A percentile compares a stretch with the other conserved stretches of the same genome.
Conservation (phyloP, 176 grass and related monocot species). For the Melocanna baccifera region DNA sequence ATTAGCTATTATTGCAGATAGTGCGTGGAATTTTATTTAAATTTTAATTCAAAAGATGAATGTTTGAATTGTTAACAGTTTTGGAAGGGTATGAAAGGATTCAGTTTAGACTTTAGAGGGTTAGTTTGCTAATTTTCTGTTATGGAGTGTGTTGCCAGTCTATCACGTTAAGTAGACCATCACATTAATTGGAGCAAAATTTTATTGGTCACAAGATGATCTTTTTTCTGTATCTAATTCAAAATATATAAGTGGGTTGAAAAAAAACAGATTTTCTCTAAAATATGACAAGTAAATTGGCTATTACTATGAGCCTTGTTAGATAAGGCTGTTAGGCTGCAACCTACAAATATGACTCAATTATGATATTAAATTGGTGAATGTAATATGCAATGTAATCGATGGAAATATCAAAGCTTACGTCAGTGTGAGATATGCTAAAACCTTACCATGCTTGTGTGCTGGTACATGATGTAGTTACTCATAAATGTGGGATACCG, state of each 20-base stretch:
- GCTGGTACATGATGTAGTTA: neutral
- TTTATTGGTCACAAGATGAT: neutral
- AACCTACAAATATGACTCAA: too few relatives aligned
- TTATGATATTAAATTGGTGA: neutral
- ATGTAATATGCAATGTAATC: neutral
- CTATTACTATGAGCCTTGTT: neutral
- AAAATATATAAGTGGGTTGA: neutral
- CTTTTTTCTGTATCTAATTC: neutral
- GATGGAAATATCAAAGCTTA: neutral
- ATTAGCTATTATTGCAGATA: neutral
- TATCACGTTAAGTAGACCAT: neutral
- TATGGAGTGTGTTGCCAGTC: neutral
- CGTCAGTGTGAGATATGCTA: neutral
- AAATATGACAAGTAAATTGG: neutral
- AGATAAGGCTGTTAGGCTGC: neutral
- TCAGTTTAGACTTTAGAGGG: neutral
- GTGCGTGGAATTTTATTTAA: neutral
- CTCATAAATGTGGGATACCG: neutral
- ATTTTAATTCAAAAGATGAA: neutral
- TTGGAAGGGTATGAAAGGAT: neutral
- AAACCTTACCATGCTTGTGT: slow-evolving; percentile 8
- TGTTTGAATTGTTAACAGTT: neutral
- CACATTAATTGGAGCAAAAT: neutral
- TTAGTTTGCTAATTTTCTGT: neutral
- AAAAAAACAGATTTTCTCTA: neutral